Evolutionary conservation across 805 yeast genomes (phyloP).

Genomic region (Lachancea fermentati): DNA sequence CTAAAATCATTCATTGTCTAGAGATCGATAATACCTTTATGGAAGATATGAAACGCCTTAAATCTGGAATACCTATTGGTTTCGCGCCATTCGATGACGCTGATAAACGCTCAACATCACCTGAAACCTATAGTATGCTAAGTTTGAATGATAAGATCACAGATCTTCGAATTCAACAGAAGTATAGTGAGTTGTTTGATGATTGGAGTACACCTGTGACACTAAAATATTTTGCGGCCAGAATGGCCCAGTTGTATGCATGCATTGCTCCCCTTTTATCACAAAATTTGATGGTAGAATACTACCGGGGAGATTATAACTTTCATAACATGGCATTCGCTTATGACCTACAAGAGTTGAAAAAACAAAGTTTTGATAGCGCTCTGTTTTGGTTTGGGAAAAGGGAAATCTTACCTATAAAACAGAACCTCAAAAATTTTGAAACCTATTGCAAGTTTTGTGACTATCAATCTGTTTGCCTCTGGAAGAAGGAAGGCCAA

Average conservation of each 20-base stretch:
- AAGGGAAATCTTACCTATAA: conserved; percentile 43
- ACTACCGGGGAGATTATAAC: conserved; percentile 41
- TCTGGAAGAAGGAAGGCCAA: conserved; percentile 32
- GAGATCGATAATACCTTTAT: conserved; percentile 34
- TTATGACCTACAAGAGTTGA: conserved; percentile 33
- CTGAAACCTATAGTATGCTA: conserved; percentile 15
- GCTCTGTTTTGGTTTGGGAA: conserved; percentile 55
- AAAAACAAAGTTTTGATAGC: conserved; percentile 31
- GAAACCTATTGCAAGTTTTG: conserved; percentile 47
- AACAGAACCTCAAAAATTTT: conserved; percentile 32
- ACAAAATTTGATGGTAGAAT: conserved; percentile 42
- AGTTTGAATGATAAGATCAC: conserved; percentile 14
- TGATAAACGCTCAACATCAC: neutral
- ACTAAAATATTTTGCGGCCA: conserved; percentile 47
- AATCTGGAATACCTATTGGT: conserved; percentile 42
- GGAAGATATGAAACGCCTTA: conserved; percentile 41
- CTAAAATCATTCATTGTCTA: conserved; percentile 36
- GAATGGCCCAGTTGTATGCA: conserved; percentile 43
- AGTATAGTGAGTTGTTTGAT: conserved; percentile 28
- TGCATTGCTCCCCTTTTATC: conserved; percentile 31
- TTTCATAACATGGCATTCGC: conserved; percentile 39
- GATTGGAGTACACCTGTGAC: conserved; percentile 55
- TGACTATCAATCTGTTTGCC: conserved; percentile 43
- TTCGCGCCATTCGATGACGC: conserved; percentile 36
- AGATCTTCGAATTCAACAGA: conserved; percentile 19